These are phyloP conservation scores for Lasiosphaeriaceae sp. DNA, from an alignment of 495 filamentous ascomycete genomes.

Conservation along the genomic window DNA sequence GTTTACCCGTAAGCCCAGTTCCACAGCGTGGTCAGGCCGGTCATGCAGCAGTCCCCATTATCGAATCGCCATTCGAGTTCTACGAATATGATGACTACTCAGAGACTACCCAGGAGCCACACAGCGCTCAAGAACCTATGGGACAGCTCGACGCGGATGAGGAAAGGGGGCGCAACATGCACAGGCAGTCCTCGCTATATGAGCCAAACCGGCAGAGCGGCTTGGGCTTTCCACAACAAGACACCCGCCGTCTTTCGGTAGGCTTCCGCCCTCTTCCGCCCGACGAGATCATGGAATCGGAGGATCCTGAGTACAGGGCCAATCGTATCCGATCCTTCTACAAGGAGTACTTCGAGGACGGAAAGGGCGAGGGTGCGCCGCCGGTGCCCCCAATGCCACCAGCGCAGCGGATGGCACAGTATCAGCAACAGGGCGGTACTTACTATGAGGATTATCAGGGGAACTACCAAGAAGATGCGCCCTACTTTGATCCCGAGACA, in stretches of 20 bases:
- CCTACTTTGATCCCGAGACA: slow-evolving; percentile 70
- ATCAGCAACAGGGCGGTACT: slow-evolving; percentile 28
- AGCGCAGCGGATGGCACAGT: slow-evolving; percentile 15
- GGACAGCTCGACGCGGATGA: slow-evolving; percentile 19
- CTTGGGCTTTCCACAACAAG: slow-evolving; percentile 55
- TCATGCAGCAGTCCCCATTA: slow-evolving; percentile 9
- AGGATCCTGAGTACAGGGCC: slow-evolving; percentile 90
- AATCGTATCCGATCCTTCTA: slow-evolving; percentile 98
- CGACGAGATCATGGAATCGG: slow-evolving; percentile 60
- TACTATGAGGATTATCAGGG: slow-evolving; percentile 10
- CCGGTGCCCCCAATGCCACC: slow-evolving; percentile 38
- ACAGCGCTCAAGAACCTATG: slow-evolving; percentile 5
- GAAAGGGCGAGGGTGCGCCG: slow-evolving; percentile 47
- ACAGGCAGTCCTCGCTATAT: slow-evolving; percentile 34
- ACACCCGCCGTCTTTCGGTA: slow-evolving; percentile 75
- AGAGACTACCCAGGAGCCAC: neutral
- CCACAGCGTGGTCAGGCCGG: slow-evolving; percentile 6
- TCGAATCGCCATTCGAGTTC: slow-evolving; percentile 27
- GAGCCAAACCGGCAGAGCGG: slow-evolving; percentile 30
- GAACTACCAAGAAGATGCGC: slow-evolving; percentile 56
- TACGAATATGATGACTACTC: slow-evolving; percentile 24
- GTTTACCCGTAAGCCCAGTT: slow-evolving; percentile 7
- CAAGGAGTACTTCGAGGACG: slow-evolving; percentile 97
- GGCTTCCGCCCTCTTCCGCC: slow-evolving; percentile 91
- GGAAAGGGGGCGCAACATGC: slow-evolving; percentile 30